Evolutionary conservation across 345 rosid species (phyloP).

Genomic region (Sisymbrium irio): DNA sequence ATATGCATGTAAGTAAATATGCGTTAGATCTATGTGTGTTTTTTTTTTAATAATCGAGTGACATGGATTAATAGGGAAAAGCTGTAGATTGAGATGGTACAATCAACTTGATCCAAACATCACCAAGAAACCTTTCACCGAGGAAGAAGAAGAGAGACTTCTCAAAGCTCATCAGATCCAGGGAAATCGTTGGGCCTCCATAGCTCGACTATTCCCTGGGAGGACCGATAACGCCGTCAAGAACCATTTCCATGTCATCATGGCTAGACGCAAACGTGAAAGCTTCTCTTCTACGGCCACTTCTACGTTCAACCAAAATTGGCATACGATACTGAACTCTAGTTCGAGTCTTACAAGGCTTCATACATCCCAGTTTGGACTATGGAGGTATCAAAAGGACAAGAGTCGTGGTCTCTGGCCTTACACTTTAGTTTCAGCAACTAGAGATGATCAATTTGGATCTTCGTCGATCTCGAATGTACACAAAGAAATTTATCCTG

Average conservation of each 20-base stretch:
- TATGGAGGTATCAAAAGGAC: conserved; percentile 35
- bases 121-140: conserved; percentile 58
- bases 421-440: conserved; percentile 14
- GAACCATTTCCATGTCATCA: conserved; percentile 69
- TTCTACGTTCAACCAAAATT: conserved; percentile 18
- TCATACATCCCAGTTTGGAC: conserved; percentile 33
- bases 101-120: conserved; percentile 75
- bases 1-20: not conserved
- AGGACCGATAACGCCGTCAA: conserved; percentile 73
- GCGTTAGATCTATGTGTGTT: conserved; percentile 1
- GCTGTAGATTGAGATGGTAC: conserved; percentile 76
- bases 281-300: conserved; percentile 26
- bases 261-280: conserved; percentile 60
- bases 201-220: conserved; percentile 56
- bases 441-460: conserved; percentile 21
- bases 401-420: conserved; percentile 15
- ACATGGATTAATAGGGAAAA: conserved; percentile 45
- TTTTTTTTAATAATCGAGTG: not conserved
- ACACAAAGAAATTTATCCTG: not conserved
- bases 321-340: conserved; percentile 17
- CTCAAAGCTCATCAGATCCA: conserved; percentile 57
- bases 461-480: conserved; percentile 23
- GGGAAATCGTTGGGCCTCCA: conserved; percentile 65
- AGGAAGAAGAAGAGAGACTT: conserved; percentile 62
- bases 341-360: conserved; percentile 21